Evolutionary conservation across 495 filamentous ascomycete genomes (phyloP).

Genomic region (Cladorrhinum samala): DNA sequence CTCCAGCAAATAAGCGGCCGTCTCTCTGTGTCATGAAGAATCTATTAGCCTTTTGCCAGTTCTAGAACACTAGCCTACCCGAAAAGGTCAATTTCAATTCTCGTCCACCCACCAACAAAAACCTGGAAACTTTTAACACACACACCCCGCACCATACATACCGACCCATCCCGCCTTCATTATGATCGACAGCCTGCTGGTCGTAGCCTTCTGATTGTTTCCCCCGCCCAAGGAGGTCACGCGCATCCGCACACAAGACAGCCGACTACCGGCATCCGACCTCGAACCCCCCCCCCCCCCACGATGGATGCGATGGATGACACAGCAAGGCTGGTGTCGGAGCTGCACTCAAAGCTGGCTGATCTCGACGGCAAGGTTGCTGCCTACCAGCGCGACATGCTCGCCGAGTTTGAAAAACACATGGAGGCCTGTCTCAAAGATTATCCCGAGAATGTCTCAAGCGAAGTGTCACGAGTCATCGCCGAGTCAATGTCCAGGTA

Average conservation of each 20-base stretch:
- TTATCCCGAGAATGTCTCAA: slow-evolving; percentile 40
- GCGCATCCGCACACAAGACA: slow-evolving; percentile 10
- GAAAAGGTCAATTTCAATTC: background rate
- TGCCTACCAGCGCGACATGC: slow-evolving; percentile 45
- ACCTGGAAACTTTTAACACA: too few species aligned
- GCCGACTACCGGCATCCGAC: slow-evolving; percentile 5
- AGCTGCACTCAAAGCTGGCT: slow-evolving; percentile 45
- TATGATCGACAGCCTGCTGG: slow-evolving; percentile 16
- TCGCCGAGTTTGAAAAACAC: slow-evolving; percentile 42
- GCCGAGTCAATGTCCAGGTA: slow-evolving; percentile 39
- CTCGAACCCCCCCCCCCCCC: background rate
- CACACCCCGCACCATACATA: background rate
- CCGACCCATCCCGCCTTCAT: background rate
- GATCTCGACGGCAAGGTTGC: slow-evolving; percentile 46
- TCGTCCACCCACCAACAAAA: too few species aligned
- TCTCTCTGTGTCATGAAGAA: background rate
- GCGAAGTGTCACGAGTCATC: slow-evolving; percentile 37
- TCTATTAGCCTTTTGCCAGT: background rate
- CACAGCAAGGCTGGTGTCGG: slow-evolving; percentile 39
- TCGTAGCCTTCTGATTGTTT: slow-evolving; percentile 6
- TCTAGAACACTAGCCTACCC: background rate
- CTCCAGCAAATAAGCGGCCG: background rate
- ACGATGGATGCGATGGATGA: slow-evolving; percentile 38
- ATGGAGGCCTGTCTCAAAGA: slow-evolving; percentile 39
- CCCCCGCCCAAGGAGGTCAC: slow-evolving; percentile 13